Evolutionary conservation across 768 basidiomycete species (phyloP), one percentile per base, ranked within the genome.

Genomic region (Podaxis sp.): DNA sequence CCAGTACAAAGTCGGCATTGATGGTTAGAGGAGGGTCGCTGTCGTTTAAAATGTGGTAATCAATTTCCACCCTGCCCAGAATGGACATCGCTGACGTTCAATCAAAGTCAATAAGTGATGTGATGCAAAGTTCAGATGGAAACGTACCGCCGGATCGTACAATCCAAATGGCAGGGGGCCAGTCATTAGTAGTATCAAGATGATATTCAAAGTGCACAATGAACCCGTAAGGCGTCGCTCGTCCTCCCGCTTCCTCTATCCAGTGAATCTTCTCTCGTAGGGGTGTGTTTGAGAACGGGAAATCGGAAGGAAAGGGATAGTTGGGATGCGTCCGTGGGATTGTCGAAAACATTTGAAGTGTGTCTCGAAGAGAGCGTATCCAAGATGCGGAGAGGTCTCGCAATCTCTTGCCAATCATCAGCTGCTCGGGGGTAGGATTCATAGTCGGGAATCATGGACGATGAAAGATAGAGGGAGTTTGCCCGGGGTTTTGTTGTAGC

Each of bases 391-490:
- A 61, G 8, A 61, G 22, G 29, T 61, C 60, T 25, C 60, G 41
- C 8, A 61, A 25, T 36, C 60, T 29, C 12, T 47, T 61, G 3
- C 40, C 41, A 33, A 61, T 61, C 60, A 47, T 61, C 60, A 61
- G 25, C 46, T 61, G 60, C 53, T 61, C 60, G 13, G 60, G 29
- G 2, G 52, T 55, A 47, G 41, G 60, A 22, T 61, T 54, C 60
- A 61, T 61, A 17, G 19, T 55, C 60, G 41, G 33, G n/a, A 61
- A 43, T 54, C 60, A 61, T 61, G 59, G 25, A 41, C 29, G 38
- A 36, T 27, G 33, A 15, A n/a, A 13, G 19, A 15, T 37, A 43
- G 1, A 52, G n/a, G 36, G 4, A 19, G 22, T 9, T 19, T 15
- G n/a, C 12, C 29, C 8, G 37, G 37, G 12, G 22, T 9, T 12